Base-by-base conservation (phyloP, 345 rosid genomes). In the Raphanus sativus region DNA sequence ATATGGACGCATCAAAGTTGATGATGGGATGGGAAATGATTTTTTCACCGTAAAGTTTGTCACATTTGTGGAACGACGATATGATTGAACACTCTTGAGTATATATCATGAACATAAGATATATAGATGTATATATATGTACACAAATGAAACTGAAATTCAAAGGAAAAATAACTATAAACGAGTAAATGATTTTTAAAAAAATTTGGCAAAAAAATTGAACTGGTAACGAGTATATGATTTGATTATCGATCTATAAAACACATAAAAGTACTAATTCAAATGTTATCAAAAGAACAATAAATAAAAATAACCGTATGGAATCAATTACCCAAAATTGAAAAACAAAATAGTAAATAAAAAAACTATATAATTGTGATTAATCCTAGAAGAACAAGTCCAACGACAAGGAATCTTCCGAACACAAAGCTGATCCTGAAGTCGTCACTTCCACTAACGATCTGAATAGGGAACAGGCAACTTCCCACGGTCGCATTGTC, bases 401-500 rank as follows among this genome's bases (percentile, higher is more conserved):
- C 79, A 4, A 70, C 62, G 2, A 72, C 13, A 48, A 45, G 2
- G 33, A 75, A 36, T 9, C 79, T 64, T 64, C 63, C 83, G 6
- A 60, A 38, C 5, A 75, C 75, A 32, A 76, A 64, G 58, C 73
- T 38, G 15, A 85, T 32, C 52, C 77, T 45, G 4, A 83, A 33
- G 74, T 77, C 66, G 30, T 36, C 71, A 32, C 85, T 86, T 33
- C 74, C 80, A 60, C 86, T 81, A 45, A 72, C 75, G 1, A 91
- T 86, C 83, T 88, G 89, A 24, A 89, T 59, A 0, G 91, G 96
- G 76, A 93, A 93, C 42, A 81, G 75, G 73, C 93, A 93, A 48
- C 2, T 11, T 8, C 83, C 80, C 0, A 32, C 54, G 0, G 91
- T 86, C 1, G 87, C 84, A 75, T 93, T 87, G 33, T n/a, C 28